Percentiles rank a stretch among this genome's conserved stretches.
phyloP scores from a whole-genome alignment of 2,329 filamentous ascomycete species.

The Diatrype stigma region DNA sequence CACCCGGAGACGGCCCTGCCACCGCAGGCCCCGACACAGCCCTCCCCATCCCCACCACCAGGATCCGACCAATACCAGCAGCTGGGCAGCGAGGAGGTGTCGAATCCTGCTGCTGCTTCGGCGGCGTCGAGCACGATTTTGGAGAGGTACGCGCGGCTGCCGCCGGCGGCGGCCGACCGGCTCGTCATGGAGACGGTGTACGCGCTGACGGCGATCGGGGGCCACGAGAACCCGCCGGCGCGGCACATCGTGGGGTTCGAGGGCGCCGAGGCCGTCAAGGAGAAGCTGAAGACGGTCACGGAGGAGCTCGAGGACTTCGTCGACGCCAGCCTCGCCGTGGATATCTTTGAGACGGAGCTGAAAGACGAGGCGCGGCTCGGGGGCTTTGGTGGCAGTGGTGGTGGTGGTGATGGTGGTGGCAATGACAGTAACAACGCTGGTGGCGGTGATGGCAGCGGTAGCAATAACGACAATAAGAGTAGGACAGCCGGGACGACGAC shows the following conservation, averaged over 20 bases:
- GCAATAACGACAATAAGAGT: background rate
- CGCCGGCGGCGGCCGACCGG: conserved; percentile 62
- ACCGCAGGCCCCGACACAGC: too few species aligned
- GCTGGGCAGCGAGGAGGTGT: conserved; percentile 13
- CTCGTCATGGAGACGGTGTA: conserved; percentile 87
- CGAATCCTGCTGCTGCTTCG: too few species aligned
- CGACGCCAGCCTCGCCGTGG: conserved; percentile 80
- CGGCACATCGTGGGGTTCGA: conserved; percentile 92
- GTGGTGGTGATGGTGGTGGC: background rate
- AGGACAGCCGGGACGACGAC: too few species aligned
- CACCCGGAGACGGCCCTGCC: conserved; percentile 64
- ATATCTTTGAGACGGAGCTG: conserved; percentile 61
- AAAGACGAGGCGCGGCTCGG: conserved; percentile 47
- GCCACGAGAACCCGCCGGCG: conserved; percentile 91
- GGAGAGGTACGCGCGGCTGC: conserved; percentile 71
- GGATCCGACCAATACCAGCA: background rate
- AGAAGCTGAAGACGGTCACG: conserved; percentile 93
- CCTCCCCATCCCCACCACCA: conserved; percentile 26
- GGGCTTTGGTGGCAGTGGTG: conserved; percentile 9
- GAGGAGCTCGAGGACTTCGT: conserved; percentile 97
- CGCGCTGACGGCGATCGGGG: conserved; percentile 85
- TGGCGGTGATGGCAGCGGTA: background rate
- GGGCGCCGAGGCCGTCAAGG: conserved; percentile 81
- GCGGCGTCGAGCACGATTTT: too few species aligned
- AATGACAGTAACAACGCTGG: background rate